A percentile compares a stretch with the other conserved stretches of the same genome.
These are phyloP conservation scores for Pythium periplocum DNA, from an alignment of 352 stramenopile species.

Conservation along the genomic window DNA sequence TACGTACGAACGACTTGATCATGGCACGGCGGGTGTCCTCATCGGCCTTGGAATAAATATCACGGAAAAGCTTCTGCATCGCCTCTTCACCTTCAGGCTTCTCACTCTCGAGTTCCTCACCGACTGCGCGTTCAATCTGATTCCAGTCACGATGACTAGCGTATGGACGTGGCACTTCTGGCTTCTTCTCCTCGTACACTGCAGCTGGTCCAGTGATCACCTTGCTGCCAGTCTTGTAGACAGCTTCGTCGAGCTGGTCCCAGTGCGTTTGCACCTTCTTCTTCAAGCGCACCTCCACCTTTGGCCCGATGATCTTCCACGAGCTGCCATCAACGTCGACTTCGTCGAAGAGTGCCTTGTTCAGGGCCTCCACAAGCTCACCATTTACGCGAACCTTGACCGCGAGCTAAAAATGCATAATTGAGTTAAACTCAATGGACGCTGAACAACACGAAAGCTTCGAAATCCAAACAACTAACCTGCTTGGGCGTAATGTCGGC, in stretches of 20 bases:
- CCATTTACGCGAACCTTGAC: conserved; percentile 49
- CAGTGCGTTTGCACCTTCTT: conserved; percentile 65
- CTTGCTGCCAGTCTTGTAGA: conserved; percentile 36
- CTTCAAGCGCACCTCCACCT: conserved; percentile 82
- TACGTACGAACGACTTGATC: conserved; percentile 90
- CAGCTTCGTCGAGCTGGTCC: conserved; percentile 67
- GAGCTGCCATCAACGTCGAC: conserved; percentile 48
- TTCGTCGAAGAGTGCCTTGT: conserved; percentile 70
- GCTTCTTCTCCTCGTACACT: conserved; percentile 61
- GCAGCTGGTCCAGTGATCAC: conserved; percentile 48
- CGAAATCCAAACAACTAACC: conserved; percentile 10
- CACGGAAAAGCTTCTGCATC: conserved; percentile 88
- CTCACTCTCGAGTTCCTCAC: conserved; percentile 75
- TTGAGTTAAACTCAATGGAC: too few relatives aligned
- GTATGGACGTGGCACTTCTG: conserved; percentile 59
- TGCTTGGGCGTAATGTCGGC: conserved; percentile 49
- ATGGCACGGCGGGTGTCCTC: conserved; percentile 89
- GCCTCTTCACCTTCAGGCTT: conserved; percentile 90
- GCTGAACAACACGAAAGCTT: too few relatives aligned
- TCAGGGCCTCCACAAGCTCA: conserved; percentile 48
- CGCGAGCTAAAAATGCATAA: conserved; percentile 18
- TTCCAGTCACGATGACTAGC: conserved; percentile 87
- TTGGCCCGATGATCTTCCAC: conserved; percentile 55
- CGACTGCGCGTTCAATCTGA: conserved; percentile 75
- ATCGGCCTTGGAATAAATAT: conserved; percentile 91